Evolutionary conservation across 805 yeast genomes (phyloP), one percentile per base, ranked within the genome.

Genomic region (Yarrowia yakushimensis): DNA sequence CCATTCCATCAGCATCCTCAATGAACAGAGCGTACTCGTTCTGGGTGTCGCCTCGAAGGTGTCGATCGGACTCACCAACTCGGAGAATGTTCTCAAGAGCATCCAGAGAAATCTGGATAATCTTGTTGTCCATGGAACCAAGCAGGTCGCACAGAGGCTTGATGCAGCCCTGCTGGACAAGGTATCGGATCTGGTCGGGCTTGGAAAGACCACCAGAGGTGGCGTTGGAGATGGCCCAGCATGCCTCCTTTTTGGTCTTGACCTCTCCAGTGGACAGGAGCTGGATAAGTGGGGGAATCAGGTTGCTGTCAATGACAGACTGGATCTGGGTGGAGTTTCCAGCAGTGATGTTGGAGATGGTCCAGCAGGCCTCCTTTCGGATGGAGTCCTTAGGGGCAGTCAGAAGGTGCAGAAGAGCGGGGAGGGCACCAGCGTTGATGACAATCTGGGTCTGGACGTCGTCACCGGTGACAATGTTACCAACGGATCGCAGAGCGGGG

Each of bases 201-300:
- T 85, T 87, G 43, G 86, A 79, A 69, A 91, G 81, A 22, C 97
- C 98, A 69, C 98, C 98, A 10, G 97, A 88, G 17, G 97, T 89
- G 37, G 99, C 98, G 74, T 94, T 94, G 28, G 97, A 91, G 68
- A 94, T 88, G 34, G 98, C 98, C 99, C 99, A 94, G 81, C 98
- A 93, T 3, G 99, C 99, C 79, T 94, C 99, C 76, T 93, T 94
- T 74, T 89, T 89, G 34, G 98, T 93, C 80, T 91, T 92, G 80
- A 91, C 92, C 72, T 93, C 98, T 65, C 94, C 97, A 63, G 83
- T 81, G 41, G 82, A 78, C 74, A 94, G 81, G 66, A 86, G 77
- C 73, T 91, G 86, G 69, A 94, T 85, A 67, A 90, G 82, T 64
- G 92, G 96, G 41, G 98, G 99, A 67, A 94, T 86, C 73, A 94